Conservation (phyloP, 495 filamentous ascomycete species). For the Trichoderma reesei region DNA sequence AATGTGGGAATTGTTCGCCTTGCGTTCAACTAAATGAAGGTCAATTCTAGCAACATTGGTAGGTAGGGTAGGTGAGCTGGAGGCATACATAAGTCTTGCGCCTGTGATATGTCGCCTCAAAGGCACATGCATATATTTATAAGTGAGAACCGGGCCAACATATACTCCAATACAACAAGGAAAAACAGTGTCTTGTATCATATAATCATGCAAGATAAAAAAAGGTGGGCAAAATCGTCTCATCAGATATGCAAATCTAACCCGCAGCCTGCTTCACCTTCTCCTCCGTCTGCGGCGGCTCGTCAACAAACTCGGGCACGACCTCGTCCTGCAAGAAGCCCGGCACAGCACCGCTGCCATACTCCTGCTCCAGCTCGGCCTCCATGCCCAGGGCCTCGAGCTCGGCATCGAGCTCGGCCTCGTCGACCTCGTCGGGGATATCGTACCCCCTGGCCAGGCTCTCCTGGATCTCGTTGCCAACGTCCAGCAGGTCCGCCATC, state of each 20-base stretch:
- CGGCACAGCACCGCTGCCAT: constrained; percentile 55
- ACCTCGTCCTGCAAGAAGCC: constrained; percentile 77
- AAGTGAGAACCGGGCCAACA: neutral
- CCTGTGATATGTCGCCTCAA: no score
- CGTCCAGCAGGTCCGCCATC: constrained; percentile 96
- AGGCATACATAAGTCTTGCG: no score
- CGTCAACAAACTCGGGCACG: constrained; percentile 82
- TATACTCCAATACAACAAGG: no score
- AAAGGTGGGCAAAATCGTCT: neutral
- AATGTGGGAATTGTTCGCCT: no score
- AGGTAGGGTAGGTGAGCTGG: no score
- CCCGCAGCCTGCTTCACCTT: constrained; percentile 78
- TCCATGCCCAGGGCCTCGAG: constrained; percentile 90
- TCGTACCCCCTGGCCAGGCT: constrained; percentile 89
- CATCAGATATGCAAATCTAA: constrained; percentile 10
- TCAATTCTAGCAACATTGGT: no score
- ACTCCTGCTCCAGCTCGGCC: constrained; percentile 58
- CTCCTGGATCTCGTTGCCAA: constrained; percentile 98
- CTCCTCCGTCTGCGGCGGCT: constrained; percentile 50
- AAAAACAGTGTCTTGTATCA: neutral
- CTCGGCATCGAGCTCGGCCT: constrained; percentile 94
- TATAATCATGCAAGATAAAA: no score
- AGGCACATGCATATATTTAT: no score
- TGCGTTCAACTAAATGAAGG: no score
- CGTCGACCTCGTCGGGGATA: constrained; percentile 94